phyloP scores from a whole-genome alignment of 352 stramenopile genomes.

The Globisporangium orthogonon region DNA sequence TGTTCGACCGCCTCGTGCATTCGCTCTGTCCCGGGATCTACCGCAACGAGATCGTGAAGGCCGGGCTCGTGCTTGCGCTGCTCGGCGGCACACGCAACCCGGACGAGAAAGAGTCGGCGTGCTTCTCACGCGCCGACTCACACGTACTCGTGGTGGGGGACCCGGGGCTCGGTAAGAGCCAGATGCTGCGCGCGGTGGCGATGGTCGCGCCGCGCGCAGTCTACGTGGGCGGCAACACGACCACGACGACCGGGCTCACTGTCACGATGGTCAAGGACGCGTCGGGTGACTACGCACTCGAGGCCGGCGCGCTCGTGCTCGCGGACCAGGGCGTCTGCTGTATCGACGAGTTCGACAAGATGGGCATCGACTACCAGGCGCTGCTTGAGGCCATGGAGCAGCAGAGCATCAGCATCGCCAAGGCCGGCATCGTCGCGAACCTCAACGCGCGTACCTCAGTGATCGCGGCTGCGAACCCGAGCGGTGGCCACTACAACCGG shows the following conservation, averaged over 20 bases:
- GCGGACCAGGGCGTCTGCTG: slow-evolving; percentile 95
- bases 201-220: slow-evolving; percentile 91
- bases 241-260: slow-evolving; percentile 93
- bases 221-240: slow-evolving; percentile 97
- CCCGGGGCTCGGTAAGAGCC: slow-evolving; percentile 94
- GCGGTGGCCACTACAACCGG: slow-evolving; percentile 95
- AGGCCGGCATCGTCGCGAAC: slow-evolving; percentile 91
- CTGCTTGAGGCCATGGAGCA: slow-evolving; percentile 99
- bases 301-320: slow-evolving; percentile 91
- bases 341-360: slow-evolving; percentile 99
- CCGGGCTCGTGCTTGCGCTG: slow-evolving; percentile 92
- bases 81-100: slow-evolving; percentile 88
- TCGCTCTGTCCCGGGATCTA: slow-evolving; percentile 96
- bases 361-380: slow-evolving; percentile 87
- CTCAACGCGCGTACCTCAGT: slow-evolving; percentile 93
- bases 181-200: slow-evolving; percentile 91
- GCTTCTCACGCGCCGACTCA: slow-evolving; percentile 86
- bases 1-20: slow-evolving; percentile 93
- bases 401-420: slow-evolving; percentile 94
- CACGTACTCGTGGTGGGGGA: slow-evolving; percentile 97
- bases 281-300: slow-evolving; percentile 87
- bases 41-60: slow-evolving; percentile 97
- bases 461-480: slow-evolving; percentile 96
- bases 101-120: slow-evolving; percentile 48
- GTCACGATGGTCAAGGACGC: slow-evolving; percentile 95